A percentile compares a stretch with the other conserved stretches of the same genome.
Conservation (phyloP, 306 rosid species). For the Cotoneaster glaucophyllus region DNA sequence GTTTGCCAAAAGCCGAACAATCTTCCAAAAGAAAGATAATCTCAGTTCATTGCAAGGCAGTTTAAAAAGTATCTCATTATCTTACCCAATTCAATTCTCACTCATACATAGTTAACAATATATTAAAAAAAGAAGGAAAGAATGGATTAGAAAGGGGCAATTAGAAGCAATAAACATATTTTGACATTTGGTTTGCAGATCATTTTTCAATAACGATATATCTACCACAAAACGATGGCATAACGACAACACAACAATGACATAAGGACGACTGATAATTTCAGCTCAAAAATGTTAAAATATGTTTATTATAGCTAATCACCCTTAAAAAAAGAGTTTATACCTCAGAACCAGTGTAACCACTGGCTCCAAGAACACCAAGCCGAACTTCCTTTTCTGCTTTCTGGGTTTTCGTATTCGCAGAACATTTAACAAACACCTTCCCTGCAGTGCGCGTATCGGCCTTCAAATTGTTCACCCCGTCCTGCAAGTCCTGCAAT, state of each 20-base stretch:
- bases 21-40: constrained; percentile 38
- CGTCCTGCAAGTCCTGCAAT: constrained; percentile 35
- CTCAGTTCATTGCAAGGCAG: not conserved
- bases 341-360: constrained; percentile 98
- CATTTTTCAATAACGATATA: too few relatives aligned
- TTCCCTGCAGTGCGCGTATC: constrained; percentile 39
- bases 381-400: constrained; percentile 56
- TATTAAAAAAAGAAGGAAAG: not conserved
- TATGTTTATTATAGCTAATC: too few relatives aligned
- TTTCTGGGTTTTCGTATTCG: constrained; percentile 28
- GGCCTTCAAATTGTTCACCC: constrained; percentile 7
- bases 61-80: not conserved
- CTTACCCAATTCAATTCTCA: not conserved
- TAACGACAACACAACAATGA: too few relatives aligned
- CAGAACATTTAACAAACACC: constrained; percentile 50
- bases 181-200: too few relatives aligned
- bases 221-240: too few relatives aligned
- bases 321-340: not conserved
- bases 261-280: too few relatives aligned
- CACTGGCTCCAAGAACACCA: constrained; percentile 99
- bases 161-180: too few relatives aligned
- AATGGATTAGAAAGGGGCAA: not conserved
- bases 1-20: constrained; percentile 81
- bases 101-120: not conserved
- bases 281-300: too few relatives aligned